These are phyloP conservation scores for Aristolochia californica DNA, from an alignment of 164 flowering plant genomes.

Conservation along the genomic window DNA sequence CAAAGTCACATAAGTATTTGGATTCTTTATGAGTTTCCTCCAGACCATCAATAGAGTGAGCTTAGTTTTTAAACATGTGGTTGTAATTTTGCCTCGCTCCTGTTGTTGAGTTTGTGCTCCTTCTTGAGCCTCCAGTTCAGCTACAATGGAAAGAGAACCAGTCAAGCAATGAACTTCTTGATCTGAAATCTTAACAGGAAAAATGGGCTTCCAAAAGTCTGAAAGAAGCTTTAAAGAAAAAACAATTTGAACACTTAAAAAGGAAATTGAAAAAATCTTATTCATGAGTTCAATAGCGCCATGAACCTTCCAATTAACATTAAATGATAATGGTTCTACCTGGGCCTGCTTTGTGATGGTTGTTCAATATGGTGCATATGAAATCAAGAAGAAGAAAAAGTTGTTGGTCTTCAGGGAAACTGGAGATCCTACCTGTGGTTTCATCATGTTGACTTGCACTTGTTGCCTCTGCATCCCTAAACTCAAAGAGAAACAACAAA, in stretches of 20 bases:
- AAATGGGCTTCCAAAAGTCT: too few relatives aligned
- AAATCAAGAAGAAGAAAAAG: too few relatives aligned
- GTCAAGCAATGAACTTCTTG: background rate
- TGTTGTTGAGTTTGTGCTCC: slow-evolving; percentile 21
- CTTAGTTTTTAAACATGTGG: slow-evolving; percentile 24
- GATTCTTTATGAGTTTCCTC: slow-evolving; percentile 64
- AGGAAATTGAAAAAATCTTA: too few relatives aligned
- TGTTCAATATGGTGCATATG: background rate
- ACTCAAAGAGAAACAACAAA: slow-evolving; percentile 64
- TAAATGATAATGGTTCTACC: background rate
- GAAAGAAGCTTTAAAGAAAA: too few relatives aligned
- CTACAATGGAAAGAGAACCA: slow-evolving; percentile 15
- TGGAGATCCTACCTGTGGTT: slow-evolving; percentile 28
- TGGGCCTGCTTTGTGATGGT: background rate
- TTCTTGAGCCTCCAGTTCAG: slow-evolving; percentile 23
- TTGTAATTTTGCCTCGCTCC: slow-evolving; percentile 15
- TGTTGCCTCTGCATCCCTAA: slow-evolving; percentile 30
- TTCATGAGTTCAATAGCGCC: too few relatives aligned
- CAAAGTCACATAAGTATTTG: slow-evolving; percentile 66
- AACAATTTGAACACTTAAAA: too few relatives aligned
- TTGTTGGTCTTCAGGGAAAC: background rate
- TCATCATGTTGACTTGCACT: slow-evolving; percentile 19
- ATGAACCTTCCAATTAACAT: background rate
- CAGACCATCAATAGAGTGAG: slow-evolving; percentile 38
- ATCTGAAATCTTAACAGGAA: too few relatives aligned